Percentiles rank a stretch among this genome's conserved stretches.
Conservation (phyloP, 2,329 filamentous ascomycete genomes). For the Fusarium sororula region DNA sequence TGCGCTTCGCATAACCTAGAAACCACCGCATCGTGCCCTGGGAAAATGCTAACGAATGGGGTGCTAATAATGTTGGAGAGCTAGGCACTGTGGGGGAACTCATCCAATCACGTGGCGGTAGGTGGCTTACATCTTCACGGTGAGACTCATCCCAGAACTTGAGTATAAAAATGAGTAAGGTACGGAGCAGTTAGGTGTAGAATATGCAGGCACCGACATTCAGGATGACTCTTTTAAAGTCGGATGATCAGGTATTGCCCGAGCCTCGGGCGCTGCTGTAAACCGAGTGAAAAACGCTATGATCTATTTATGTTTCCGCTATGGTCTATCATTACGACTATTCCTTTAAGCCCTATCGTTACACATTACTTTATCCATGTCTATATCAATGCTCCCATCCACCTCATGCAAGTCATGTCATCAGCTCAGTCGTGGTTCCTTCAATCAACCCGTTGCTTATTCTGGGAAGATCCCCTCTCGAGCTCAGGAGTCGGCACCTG, state of each 20-base stretch:
- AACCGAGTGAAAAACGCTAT: neutral
- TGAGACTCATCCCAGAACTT: neutral
- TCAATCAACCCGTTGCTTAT: conserved; percentile 40
- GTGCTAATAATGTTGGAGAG: conserved; percentile 11
- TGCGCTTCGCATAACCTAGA: conserved; percentile 29
- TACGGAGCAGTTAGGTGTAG: neutral
- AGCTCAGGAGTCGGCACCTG: conserved; percentile 35
- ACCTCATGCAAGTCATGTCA: neutral
- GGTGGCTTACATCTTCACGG: neutral
- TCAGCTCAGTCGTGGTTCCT: neutral
- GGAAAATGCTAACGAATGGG: conserved; percentile 24
- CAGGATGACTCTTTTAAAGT: neutral
- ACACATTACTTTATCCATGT: conserved; percentile 6
- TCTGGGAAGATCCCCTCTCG: conserved; percentile 37
- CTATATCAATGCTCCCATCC: neutral
- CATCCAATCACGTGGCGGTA: conserved; percentile 15
- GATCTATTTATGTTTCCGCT: conserved; percentile 5
- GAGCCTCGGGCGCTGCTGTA: neutral
- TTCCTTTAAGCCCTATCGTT: conserved; percentile 12
- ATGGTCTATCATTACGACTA: conserved; percentile 11
- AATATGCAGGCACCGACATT: neutral
- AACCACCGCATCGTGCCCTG: conserved; percentile 27
- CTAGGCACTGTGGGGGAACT: conserved; percentile 15
- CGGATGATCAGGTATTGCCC: neutral
- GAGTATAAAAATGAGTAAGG: neutral